Conservation (phyloP, 2,329 filamentous ascomycete genomes). For the Achaetomium macrosporum region DNA sequence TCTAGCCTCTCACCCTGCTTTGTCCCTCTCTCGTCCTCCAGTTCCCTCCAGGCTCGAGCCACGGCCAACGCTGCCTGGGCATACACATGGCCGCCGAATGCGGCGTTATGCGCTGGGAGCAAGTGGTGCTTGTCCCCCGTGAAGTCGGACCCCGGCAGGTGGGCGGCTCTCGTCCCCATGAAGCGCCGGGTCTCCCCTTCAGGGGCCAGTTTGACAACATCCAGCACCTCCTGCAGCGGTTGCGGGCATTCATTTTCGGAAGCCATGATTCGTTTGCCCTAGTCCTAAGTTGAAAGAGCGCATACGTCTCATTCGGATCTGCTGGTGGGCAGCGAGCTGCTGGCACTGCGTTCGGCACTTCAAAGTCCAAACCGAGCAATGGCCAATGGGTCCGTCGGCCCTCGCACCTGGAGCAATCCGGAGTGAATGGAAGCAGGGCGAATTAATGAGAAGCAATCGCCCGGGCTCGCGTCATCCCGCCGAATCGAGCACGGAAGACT, state of each 20-base stretch:
- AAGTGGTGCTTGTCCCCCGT: conserved; percentile 8
- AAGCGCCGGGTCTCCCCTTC: conserved; percentile 26
- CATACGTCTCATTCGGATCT: too few species aligned
- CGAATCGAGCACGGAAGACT: too few species aligned
- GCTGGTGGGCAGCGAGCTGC: too few species aligned
- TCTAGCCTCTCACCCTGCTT: conserved; percentile 25
- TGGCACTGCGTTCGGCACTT: too few species aligned
- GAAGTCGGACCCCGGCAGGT: conserved; percentile 31
- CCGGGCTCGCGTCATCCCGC: too few species aligned
- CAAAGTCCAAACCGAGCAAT: too few species aligned
- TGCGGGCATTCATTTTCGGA: conserved; percentile 22
- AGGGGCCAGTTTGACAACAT: conserved; percentile 29
- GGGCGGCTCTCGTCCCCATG: conserved; percentile 32
- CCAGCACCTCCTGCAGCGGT: conserved; percentile 34
- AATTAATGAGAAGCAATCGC: too few species aligned
- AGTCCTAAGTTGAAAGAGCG: too few species aligned
- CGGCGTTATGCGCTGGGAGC: conserved; percentile 18
- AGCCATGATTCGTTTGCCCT: conserved; percentile 4
- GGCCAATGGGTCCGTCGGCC: too few species aligned
- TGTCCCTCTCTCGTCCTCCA: conserved; percentile 21
- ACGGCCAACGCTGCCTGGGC: conserved; percentile 37
- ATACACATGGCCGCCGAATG: conserved; percentile 42
- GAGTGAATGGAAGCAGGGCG: too few species aligned
- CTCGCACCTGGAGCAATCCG: too few species aligned
- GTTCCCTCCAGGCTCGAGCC: conserved; percentile 30